Evolutionary conservation across 140 eudicot species (phyloP).

Genomic region (Erigeron philadelphicus): DNA sequence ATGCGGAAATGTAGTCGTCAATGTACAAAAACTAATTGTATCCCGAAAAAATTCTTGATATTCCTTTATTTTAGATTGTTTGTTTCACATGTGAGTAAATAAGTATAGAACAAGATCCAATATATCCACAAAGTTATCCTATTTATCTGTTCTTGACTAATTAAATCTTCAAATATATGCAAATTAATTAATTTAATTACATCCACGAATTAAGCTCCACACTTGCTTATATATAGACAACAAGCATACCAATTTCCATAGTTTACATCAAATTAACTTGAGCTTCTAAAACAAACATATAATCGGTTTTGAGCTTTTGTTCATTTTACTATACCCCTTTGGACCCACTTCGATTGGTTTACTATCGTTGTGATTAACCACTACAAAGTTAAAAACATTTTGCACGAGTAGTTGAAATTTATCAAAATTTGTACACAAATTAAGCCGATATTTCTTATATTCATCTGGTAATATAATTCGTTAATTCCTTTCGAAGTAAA

Average conservation of each 20-base stretch:
- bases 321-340: neutral
- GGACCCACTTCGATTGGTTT: neutral
- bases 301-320: neutral
- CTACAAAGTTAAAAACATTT: neutral
- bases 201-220: constrained; percentile 17
- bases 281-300: constrained; percentile 14
- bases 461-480: neutral
- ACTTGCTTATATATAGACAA: constrained; percentile 7
- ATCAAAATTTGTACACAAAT: neutral
- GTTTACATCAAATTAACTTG: neutral
- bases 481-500: neutral
- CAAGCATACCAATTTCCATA: neutral
- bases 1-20: neutral
- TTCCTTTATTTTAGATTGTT: constrained; percentile 27
- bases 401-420: neutral
- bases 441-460: neutral
- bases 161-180: constrained; percentile 22
- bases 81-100: constrained; percentile 16
- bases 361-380: neutral
- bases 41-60: constrained; percentile 25
- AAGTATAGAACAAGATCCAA: constrained; percentile 10
- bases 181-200: constrained; percentile 15
- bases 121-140: constrained; percentile 30
- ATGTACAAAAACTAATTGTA: neutral
- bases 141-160: constrained; percentile 33